Base-by-base conservation (phyloP, 176 grass and related monocot genomes). In the Olyra latifolia region DNA sequence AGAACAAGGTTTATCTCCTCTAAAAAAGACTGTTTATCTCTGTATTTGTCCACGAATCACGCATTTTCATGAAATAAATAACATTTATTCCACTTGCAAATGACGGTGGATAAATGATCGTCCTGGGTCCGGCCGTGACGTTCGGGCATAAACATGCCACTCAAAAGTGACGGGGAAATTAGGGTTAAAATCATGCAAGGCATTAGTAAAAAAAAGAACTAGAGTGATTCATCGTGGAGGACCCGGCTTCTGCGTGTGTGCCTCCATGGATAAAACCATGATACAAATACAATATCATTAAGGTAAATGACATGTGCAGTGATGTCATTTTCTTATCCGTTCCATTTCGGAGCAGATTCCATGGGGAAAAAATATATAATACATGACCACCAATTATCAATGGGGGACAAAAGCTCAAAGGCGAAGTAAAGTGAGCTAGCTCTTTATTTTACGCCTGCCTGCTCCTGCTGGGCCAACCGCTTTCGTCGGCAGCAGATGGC, bases 281-380 rank as follows among this genome's bases (percentile, higher is more conserved):
- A 76, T 56, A 70, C 3, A 57, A 62, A 76, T 56, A 70, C 3
- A 14, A 57, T 35, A 62, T 25, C 35, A 66, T 20, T 45, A 43
- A 67, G 42, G 61, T 63, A 44, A 79, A 44, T 74, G 80, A 88
- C 61, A 68, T 79, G 86, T 2, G 75, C 81, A 68, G 53, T 79
- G 86, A 88, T 84, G 80, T 80, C 61, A 84, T 79, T 88, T 79
- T 67, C 47, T 27, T 40, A 65, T 66, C 60, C 43, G 13, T 78
- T 78, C 24, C 24, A 76, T n/a, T 66, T 30, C 13, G 23, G 1
- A 80, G 69, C 46, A 53, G 69, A 61, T 79, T 84, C 87, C 32
- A 68, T 35, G 30, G 32, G 30, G 22, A 13, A 6, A 45, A 19
- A 13, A 44, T 41, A 28, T 29, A 32, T 3, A 35, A 35, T 3